These are phyloP conservation scores for Podaxis mareebaensis DNA, from an alignment of 768 basidiomycete genomes.

Conservation along the genomic window DNA sequence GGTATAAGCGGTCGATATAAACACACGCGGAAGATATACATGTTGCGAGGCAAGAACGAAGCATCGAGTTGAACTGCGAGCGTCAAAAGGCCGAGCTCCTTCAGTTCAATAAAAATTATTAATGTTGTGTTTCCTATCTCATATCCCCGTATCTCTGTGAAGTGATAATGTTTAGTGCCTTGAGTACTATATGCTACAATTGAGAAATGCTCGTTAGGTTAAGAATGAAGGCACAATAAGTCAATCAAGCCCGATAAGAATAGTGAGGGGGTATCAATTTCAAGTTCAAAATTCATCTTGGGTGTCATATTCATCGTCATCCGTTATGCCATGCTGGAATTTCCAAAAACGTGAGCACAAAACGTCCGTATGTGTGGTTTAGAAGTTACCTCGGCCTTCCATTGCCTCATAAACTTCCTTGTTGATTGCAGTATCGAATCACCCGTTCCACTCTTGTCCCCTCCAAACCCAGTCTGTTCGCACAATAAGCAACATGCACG, in stretches of 20 bases:
- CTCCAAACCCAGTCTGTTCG: conserved; percentile 48
- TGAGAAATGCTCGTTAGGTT: neutral
- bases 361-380: neutral
- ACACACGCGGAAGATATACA: no score
- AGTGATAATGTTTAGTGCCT: neutral
- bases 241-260: neutral
- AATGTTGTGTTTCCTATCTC: no score
- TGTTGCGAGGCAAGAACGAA: neutral
- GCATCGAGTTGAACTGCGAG: neutral
- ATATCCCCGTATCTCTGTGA: neutral
- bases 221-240: neutral
- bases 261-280: neutral
- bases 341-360: conserved; percentile 15
- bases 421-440: conserved; percentile 39
- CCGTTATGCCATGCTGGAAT: conserved; percentile 24
- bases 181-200: conserved; percentile 23
- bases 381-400: conserved; percentile 39
- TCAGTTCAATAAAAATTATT: no score
- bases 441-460: conserved; percentile 40
- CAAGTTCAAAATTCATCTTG: conserved; percentile 10
- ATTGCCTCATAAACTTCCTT: conserved; percentile 37
- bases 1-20: no score
- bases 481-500: conserved; percentile 44
- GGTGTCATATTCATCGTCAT: conserved; percentile 15
- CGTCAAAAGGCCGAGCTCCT: neutral